Base-by-base conservation (phyloP, 257 asterid species). In the Nicotiana tabacum region DNA sequence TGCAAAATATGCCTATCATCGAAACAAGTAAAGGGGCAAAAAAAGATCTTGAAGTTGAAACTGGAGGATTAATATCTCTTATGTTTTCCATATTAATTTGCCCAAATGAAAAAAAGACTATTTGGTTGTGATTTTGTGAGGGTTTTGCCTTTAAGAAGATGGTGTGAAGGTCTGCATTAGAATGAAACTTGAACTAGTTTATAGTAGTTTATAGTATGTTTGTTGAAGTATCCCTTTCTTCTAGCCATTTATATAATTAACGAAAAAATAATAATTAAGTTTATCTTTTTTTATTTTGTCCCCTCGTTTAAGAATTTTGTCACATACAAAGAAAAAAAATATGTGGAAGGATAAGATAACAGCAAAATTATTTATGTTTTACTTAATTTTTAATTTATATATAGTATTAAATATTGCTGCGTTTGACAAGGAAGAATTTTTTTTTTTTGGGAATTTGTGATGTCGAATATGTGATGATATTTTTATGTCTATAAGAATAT, bases 141-240 rank as follows among this genome's bases (percentile, higher is more conserved):
- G 10, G 27, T 37, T 74, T 37, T 48, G 29, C 16, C 3, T 48
- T 17, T 48, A 48, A 48, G 80, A 27, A 27, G 24, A 48, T 18
- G 79, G 79, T 48, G 79, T 43, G 24, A 74, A 74, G 35, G 60
- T 74, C 24, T 0, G 3, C 9, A 4, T 13, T 11, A 74, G 62
- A 51, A 55, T 74, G 60, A 48, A 48, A 27, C 62, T 24, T 35
- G 64, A 74, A 51, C 80, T 51, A 51, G 80, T 74, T 27, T 74
- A 9, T 48, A 51, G 80, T 74, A 48, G 80, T 74, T 27, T 74
- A 9, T 48, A 51, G 80, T 74, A 48, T 74, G 80, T 74, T 74
- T 24, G 62, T 74, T 74, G 43, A 48, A 27, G 43, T 13, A 53
- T 43, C 12, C 24, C 62, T 74, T 11, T 29, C 6, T 13, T 65